A percentile compares a stretch with the other conserved stretches of the same genome.
Conservation (phyloP, 345 rosid genomes). For the Rubroshorea leprosula region DNA sequence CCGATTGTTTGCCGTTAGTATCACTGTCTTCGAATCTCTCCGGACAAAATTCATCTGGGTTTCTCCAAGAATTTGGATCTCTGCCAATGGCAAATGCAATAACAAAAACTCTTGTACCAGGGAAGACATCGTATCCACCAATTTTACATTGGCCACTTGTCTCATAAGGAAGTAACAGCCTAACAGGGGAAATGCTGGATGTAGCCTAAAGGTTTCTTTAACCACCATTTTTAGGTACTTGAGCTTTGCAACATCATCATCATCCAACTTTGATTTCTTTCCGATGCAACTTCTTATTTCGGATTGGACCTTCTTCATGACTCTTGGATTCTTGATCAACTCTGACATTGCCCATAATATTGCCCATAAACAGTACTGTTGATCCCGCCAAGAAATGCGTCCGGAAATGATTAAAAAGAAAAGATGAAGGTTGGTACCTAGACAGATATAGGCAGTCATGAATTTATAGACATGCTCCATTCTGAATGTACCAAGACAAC, state of each 20-base stretch:
- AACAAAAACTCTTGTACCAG: neutral
- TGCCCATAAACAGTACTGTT: neutral
- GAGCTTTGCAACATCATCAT: neutral
- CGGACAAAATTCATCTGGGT: neutral
- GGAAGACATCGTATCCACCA: neutral
- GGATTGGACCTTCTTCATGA: neutral
- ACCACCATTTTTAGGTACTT: neutral
- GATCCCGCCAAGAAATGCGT: conserved; percentile 2
- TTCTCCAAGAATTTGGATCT: neutral
- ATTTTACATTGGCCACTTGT: neutral
- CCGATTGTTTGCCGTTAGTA: neutral
- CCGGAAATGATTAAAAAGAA: neutral
- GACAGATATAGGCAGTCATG: no score
- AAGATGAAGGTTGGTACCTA: no score
- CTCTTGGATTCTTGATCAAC: neutral
- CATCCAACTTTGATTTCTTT: neutral
- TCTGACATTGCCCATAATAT: neutral
- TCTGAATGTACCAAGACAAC: conserved; percentile 4
- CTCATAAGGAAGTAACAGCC: neutral
- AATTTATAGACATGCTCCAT: no score
- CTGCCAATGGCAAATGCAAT: neutral
- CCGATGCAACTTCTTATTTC: neutral
- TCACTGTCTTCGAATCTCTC: neutral
- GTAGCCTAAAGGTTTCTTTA: neutral
- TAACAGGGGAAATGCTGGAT: neutral